Conservation (phyloP, 768 basidiomycete species). For the Sutorius australiensis region DNA sequence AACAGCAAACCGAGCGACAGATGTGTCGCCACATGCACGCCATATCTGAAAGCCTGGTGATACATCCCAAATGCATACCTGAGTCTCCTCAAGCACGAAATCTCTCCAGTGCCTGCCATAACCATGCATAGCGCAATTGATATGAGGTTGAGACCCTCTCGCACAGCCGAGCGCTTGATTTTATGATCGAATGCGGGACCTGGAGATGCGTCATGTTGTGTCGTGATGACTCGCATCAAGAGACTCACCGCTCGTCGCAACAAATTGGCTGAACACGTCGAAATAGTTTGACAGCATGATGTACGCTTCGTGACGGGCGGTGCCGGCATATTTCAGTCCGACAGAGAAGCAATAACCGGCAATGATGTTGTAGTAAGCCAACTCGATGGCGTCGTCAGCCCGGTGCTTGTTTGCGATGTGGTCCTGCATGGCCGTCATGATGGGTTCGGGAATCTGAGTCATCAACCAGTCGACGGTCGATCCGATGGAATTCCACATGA, state of each 20-base stretch:
- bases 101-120: constrained; percentile 96
- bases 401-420: constrained; percentile 41
- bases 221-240: background rate
- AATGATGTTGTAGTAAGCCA: constrained; percentile 89
- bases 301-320: constrained; percentile 87
- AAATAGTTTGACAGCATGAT: constrained; percentile 75
- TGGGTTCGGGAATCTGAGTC: constrained; percentile 64
- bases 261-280: constrained; percentile 71
- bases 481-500: constrained; percentile 80
- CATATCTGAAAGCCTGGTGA: constrained; percentile 73
- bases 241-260: constrained; percentile 61
- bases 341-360: constrained; percentile 90
- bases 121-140: constrained; percentile 86
- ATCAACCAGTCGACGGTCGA: constrained; percentile 73
- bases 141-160: constrained; percentile 85
- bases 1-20: constrained; percentile 89
- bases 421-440: constrained; percentile 57
- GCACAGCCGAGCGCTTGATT: constrained; percentile 81
- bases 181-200: constrained; percentile 81
- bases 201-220: constrained; percentile 26
- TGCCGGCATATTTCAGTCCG: constrained; percentile 91
- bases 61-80: constrained; percentile 89
- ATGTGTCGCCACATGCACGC: constrained; percentile 86
- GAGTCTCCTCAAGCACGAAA: constrained; percentile 81
- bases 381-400: constrained; percentile 69